These are phyloP conservation scores for Striga asiatica DNA, from an alignment of 257 asterid species.

Conservation along the genomic window DNA sequence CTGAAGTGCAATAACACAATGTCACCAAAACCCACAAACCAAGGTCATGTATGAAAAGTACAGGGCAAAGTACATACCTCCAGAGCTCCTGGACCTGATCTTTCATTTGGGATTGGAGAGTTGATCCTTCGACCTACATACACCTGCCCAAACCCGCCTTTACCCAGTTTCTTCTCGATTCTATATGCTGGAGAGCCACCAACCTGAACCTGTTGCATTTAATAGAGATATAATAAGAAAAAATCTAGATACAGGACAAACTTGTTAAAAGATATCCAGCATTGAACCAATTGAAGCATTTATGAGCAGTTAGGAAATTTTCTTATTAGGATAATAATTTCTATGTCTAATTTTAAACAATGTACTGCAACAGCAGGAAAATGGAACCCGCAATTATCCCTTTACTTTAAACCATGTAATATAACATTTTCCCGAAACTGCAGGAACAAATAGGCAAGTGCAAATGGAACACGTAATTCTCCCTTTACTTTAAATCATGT, in stretches of 20 bases:
- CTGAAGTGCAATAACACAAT: conserved; percentile 26
- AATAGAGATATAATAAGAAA: neutral
- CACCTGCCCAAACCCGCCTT: conserved; percentile 98
- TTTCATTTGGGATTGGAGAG: conserved; percentile 52
- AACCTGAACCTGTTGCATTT: conserved; percentile 61
- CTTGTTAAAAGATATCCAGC: neutral
- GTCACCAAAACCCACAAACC: neutral
- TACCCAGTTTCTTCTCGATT: conserved; percentile 67
- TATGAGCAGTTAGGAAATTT: neutral
- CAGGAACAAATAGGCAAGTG: no score
- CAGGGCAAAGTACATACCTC: conserved; percentile 36
- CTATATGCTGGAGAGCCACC: conserved; percentile 77
- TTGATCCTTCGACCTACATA: conserved; percentile 74
- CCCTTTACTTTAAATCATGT: no score
- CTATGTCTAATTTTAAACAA: neutral
- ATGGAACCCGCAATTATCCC: neutral
- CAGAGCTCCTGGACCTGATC: conserved; percentile 74
- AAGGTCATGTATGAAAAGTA: neutral
- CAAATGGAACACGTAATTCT: no score
- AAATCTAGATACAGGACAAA: conserved; percentile 4
- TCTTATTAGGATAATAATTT: neutral
- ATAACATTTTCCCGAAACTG: no score
- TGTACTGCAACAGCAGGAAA: neutral
- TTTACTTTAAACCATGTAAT: neutral
- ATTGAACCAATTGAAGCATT: neutral